Evolutionary conservation across 345 rosid genomes (phyloP), one percentile per base, ranked within the genome.

Genomic region (Citropsis articulata): DNA sequence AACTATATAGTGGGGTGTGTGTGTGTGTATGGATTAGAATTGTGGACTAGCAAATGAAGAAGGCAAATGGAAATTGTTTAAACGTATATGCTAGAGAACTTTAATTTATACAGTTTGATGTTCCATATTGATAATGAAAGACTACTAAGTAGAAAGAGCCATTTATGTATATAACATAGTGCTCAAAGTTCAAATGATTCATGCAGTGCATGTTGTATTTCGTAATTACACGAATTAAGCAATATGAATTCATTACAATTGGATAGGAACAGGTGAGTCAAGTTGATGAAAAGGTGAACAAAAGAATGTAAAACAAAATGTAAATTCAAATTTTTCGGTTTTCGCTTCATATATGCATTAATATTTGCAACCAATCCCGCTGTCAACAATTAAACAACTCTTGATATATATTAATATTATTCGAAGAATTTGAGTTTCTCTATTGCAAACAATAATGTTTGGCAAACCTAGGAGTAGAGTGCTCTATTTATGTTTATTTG

Each of bases 21-120:
- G 24, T 76, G 18, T 24, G n/a, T n/a, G n/a, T 48, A 63, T 63
- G 77, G 38, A 21, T 45, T 62, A 24, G 2, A 35, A 45, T 24
- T 6, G 42, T 27, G 55, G 78, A 75, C 71, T 53, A 7, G 78
- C 24, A 75, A 53, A 63, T 75, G 53, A 31, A 73, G 40, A 25
- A 35, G 50, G n/a, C 75, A 57, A 36, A 8, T 14, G 31, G 2
- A 9, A 53, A 33, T 50, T 59, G 53, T 36, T 61, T 68, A 73
- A 38, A 40, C 36, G 5, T 27, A 38, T 38, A 38, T 38, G 42
- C 42, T 38, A 6, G 9, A 38, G 42, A 38, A 38, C 12, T 40
- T 40, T 9, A 40, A 40, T 8, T 40, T 40, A 40, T 9, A 40
- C 9, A 40, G 2, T 12, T 2, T 40, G 0, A 40, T 40, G 12